A percentile compares a stretch with the other conserved stretches of the same genome.
phyloP scores from a whole-genome alignment of 1,139 yeast species.

The Kodamaea anthophila region DNA sequence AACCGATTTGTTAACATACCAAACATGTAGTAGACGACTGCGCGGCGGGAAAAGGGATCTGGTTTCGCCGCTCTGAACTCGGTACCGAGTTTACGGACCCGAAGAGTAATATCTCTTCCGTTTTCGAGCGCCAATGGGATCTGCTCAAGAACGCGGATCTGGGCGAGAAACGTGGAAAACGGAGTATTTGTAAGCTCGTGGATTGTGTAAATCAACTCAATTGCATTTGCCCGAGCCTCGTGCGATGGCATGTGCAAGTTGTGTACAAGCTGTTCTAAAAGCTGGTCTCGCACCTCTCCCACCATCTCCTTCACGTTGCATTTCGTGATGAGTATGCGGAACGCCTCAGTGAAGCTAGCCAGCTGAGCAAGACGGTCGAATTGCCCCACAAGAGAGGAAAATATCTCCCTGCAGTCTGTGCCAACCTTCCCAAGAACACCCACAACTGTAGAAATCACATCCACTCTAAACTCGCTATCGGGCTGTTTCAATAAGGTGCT shows the following conservation, averaged over 20 bases:
- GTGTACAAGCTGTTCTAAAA: conserved; percentile 12
- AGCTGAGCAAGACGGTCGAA: conserved; percentile 16
- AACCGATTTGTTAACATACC: conserved; percentile 74
- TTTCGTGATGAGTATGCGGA: conserved; percentile 13
- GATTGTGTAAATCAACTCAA: conserved; percentile 33
- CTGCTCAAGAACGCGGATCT: conserved; percentile 59
- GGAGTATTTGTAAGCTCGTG: conserved; percentile 20
- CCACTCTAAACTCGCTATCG: conserved; percentile 17
- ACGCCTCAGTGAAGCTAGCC: conserved; percentile 17
- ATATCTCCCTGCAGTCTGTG: no score
- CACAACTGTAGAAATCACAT: conserved; percentile 13
- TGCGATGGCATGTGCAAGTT: conserved; percentile 45
- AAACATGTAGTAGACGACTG: conserved; percentile 54
- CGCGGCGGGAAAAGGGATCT: conserved; percentile 24
- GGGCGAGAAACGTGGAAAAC: conserved; percentile 28
- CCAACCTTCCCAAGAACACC: no score
- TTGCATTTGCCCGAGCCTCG: conserved; percentile 40
- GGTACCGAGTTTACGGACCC: conserved; percentile 58
- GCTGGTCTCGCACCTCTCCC: neutral
- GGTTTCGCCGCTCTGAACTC: conserved; percentile 40
- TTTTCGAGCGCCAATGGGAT: conserved; percentile 64
- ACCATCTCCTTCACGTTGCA: conserved; percentile 4
- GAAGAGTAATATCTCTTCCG: conserved; percentile 68
- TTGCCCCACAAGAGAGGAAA: conserved; percentile 8
- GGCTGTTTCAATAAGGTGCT: no score